Evolutionary conservation across 2,329 filamentous ascomycete species (phyloP).

Genomic region (Trichoderma sp.): DNA sequence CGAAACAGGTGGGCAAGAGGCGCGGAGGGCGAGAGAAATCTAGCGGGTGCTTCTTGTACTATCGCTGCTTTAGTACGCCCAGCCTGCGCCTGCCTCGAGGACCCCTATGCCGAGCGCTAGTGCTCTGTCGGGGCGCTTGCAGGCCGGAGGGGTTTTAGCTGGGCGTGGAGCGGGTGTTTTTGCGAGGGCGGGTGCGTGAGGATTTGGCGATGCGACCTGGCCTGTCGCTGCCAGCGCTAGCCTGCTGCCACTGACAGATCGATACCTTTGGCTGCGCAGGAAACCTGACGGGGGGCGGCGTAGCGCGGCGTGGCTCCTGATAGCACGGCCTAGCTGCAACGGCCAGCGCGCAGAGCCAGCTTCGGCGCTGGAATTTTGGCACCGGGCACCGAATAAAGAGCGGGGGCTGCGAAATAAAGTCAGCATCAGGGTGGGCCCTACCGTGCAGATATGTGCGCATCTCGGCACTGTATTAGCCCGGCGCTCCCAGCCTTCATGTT

Average conservation of each 20-base stretch:
- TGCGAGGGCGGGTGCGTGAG: not conserved
- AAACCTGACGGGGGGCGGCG: constrained; percentile 13
- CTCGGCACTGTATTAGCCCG: not conserved
- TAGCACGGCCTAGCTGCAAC: not conserved
- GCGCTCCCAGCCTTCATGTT: constrained; percentile 13
- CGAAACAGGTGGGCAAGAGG: constrained; percentile 24
- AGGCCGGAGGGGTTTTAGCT: not conserved
- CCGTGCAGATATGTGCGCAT: accelerated
- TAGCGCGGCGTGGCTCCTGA: not conserved
- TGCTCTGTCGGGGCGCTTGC: constrained; percentile 27
- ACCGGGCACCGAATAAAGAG: constrained; percentile 8
- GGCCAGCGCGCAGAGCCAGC: not conserved
- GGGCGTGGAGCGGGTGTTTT: not conserved
- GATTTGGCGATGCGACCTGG: not conserved
- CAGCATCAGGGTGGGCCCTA: constrained; percentile 3
- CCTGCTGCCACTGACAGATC: not conserved
- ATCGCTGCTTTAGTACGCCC: not conserved
- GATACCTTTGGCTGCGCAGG: not conserved
- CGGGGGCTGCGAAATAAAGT: constrained; percentile 12
- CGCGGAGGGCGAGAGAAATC: constrained; percentile 31
- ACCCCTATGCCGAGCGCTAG: constrained; percentile 15
- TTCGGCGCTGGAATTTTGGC: constrained; percentile 12
- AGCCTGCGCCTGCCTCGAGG: not conserved
- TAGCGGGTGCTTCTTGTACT: not conserved
- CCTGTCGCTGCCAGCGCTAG: not conserved